Conservation (phyloP, 257 asterid genomes). For the Solanum chilense region DNA sequence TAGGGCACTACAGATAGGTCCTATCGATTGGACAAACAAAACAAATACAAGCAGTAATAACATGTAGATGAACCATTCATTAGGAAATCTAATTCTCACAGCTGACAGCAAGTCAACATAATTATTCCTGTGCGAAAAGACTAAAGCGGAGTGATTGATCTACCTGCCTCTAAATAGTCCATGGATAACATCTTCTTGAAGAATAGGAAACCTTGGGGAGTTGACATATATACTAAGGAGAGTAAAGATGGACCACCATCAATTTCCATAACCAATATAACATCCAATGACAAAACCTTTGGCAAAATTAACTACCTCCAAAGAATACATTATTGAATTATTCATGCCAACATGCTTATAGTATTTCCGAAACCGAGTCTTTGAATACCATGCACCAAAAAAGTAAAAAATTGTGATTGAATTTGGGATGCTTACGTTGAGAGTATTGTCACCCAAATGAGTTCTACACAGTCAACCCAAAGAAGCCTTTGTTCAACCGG, state of each 20-base stretch:
- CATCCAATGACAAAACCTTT: neutral
- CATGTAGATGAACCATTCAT: neutral
- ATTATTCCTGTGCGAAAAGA: neutral
- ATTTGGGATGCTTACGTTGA: slow-evolving; percentile 28
- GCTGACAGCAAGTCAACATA: neutral
- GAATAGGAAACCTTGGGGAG: neutral
- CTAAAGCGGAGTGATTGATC: neutral
- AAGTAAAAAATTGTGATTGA: neutral
- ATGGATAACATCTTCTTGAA: neutral
- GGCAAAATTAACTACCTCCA: neutral
- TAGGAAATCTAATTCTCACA: neutral
- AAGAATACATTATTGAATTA: neutral
- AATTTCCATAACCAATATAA: neutral
- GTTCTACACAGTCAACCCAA: slow-evolving; percentile 50
- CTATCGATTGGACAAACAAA: neutral
- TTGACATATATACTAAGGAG: neutral
- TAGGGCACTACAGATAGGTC: neutral
- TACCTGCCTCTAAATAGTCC: neutral
- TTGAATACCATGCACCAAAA: neutral
- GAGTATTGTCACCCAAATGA: slow-evolving; percentile 44
- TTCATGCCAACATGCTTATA: neutral
- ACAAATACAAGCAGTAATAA: neutral
- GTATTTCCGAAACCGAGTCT: neutral
- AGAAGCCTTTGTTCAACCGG: slow-evolving; percentile 44
- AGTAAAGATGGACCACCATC: neutral